Base-by-base conservation (phyloP, 1,139 yeast genomes). In the Hanseniaspora uvarum region DNA sequence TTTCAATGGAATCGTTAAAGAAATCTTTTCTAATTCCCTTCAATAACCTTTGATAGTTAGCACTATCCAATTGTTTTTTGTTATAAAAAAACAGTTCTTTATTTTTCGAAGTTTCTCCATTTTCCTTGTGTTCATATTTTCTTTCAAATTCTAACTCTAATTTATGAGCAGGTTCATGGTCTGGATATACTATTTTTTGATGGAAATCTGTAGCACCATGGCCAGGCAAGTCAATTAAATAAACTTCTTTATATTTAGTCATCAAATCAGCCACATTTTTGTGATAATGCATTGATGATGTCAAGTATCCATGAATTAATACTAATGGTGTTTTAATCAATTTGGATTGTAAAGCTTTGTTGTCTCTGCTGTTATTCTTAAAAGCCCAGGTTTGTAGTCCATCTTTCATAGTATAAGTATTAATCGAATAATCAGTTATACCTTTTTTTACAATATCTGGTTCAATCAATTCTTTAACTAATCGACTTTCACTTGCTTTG, bases 271-370 rank as follows among this genome's bases (percentile, higher is more conserved):
- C 79, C 58, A 87, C 79, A 62, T 86, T 89, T 55, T 88, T 73
- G 60, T 87, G 88, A 70, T 81, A 92, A 63, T 92, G 84, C 23
- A 94, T 92, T 16, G 84, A 73, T 0, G 95, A 83, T 0, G 97
- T 94, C 0, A 95, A 96, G 66, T 86, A 88, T 0, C 98, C 98
- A 65, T 92, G 98, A 16, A 92, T 63, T 61, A 92, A 72, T 4
- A 88, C 87, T 24, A 70, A 63, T 6, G 72, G 72, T 1, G 63
- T 61, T 31, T 47, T 37, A 5, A 28, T 41, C 16, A 36, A 14
- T 14, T 39, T 33, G 7, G 38, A 8, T 12, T 39, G 31, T 4
- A 1, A 5, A 8, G 11, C 16, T 18, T 36, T 23, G 19, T 46
- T 43, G 38, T 26, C 36, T 19, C 33, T 31, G 18, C 40, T 41